These are phyloP conservation scores for Aspergillus udagawae DNA, from an alignment of 2,329 filamentous ascomycete species.

Conservation along the genomic window DNA sequence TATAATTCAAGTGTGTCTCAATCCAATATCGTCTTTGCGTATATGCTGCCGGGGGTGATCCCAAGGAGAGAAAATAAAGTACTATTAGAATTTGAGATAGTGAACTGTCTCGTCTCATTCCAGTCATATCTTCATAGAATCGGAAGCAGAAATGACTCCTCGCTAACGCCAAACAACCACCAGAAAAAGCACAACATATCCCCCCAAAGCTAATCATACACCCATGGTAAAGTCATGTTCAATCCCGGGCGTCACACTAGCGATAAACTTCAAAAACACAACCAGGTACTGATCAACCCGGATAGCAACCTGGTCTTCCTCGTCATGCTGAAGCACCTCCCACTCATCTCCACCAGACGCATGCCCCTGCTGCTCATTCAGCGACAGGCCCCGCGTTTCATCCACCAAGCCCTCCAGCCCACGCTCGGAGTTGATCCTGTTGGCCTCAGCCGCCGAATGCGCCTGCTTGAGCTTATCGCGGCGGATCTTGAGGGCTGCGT, in stretches of 20 bases:
- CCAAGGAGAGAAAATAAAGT: too few relatives aligned
- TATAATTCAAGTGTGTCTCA: too few relatives aligned
- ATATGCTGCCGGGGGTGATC: too few relatives aligned
- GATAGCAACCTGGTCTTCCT: conserved; percentile 47
- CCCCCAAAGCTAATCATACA: conserved; percentile 51
- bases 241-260: conserved; percentile 90
- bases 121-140: neutral
- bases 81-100: too few relatives aligned
- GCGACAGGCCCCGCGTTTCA: conserved; percentile 62
- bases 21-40: too few relatives aligned
- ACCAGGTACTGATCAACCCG: conserved; percentile 50
- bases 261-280: conserved; percentile 63
- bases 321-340: conserved; percentile 56
- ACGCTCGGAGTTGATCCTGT: conserved; percentile 46
- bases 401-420: conserved; percentile 86
- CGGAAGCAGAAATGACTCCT: neutral
- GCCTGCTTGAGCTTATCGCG: conserved; percentile 71
- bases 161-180: neutral
- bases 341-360: conserved; percentile 56
- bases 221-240: conserved; percentile 98
- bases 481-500: conserved; percentile 84
- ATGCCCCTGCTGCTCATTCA: conserved; percentile 46
- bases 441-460: conserved; percentile 42
- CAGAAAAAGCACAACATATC: neutral
- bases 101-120: too few relatives aligned